Evolutionary conservation across 2,329 filamentous ascomycete genomes (phyloP).

Genomic region (Pleomassaria siparia): DNA sequence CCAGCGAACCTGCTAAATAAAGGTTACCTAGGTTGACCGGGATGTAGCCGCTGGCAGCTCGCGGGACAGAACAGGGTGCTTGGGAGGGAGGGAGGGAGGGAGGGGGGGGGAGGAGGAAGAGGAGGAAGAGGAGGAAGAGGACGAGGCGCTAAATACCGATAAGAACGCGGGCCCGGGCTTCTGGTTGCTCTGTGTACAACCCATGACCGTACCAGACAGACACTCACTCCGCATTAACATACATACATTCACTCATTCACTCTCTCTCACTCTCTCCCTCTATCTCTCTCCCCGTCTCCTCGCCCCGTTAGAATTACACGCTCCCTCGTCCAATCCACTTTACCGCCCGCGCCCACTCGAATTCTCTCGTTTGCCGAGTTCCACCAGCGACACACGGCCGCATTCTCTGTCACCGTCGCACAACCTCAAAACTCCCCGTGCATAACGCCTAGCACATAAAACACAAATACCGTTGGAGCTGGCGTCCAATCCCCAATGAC

Average conservation of each 20-base stretch:
- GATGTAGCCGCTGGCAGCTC: background rate
- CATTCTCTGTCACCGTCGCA: constrained; percentile 23
- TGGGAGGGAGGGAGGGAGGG: background rate
- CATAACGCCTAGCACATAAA: constrained; percentile 14
- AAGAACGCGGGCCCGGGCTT: constrained; percentile 7
- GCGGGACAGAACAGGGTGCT: background rate
- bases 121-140: background rate
- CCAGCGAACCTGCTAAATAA: background rate
- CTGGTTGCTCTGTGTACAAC: constrained; percentile 1
- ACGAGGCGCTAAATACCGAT: constrained; percentile 1
- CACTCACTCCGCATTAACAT: too few species aligned
- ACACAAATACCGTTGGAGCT: constrained; percentile 34
- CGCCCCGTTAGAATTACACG: too few species aligned
- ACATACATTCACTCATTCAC: background rate
- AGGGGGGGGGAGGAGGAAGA: too few species aligned
- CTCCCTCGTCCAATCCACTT: too few species aligned
- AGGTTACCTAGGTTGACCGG: background rate
- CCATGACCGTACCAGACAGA: constrained; percentile 4
- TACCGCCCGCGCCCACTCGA: constrained; percentile 16
- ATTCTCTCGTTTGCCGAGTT: constrained; percentile 21
- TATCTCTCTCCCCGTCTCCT: constrained; percentile 7
- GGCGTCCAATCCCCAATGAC: constrained; percentile 39
- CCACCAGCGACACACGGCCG: constrained; percentile 18
- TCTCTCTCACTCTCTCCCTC: background rate
- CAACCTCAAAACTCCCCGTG: constrained; percentile 20